Base-by-base conservation (phyloP, 805 yeast species). In the Schwanniomyces sp. region DNA sequence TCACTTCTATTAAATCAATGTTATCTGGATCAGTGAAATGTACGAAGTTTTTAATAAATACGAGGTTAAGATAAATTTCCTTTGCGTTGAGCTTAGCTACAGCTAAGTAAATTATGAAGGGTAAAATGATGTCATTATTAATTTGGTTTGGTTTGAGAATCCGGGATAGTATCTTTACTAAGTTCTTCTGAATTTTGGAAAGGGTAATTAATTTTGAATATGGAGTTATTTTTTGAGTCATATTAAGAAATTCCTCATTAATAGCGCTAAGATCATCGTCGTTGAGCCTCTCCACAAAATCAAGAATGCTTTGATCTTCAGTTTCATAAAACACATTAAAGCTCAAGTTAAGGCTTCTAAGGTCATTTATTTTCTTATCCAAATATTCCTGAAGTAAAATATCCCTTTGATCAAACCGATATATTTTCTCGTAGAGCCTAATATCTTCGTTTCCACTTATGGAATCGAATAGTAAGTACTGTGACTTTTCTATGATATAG, bases 51-150 rank as follows among this genome's bases (percentile, higher is more conserved):
- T 64, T 66, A 42, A 72, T 65, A 46, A 70, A 73, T 17, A 58
- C 52, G 53, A 72, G 66, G 48, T 69, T 68, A 46, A 72, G 61
- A 51, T 61, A 67, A 28, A 72, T 54, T 16, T 72, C 75, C 26
- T 47, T 45, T 32, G 51, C 41, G 41, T 52, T 51, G 16, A 51
- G 34, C 52, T 68, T 63, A 45, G 67, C 61, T 24, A 73, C 61
- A 17, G 72, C 52, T 38, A 67, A 53, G 49, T 66, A 70, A 24
- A 73, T 72, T 48, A 73, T 58, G 5, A 67, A 58, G 3, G 78
- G 78, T 37, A 73, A 59, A 32, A 73, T 56, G n/a, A 69, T 48
- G 47, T 73, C 78, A 52, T 70, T 72, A 54, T 64, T 70, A 42
- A 72, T 51, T 25, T 56, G 52, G 21, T 59, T 51, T 30, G 57